A percentile compares a stretch with the other conserved stretches of the same genome.
phyloP scores from a whole-genome alignment of 1,284 basidiomycete species.

The Ganoderma meredithae region DNA sequence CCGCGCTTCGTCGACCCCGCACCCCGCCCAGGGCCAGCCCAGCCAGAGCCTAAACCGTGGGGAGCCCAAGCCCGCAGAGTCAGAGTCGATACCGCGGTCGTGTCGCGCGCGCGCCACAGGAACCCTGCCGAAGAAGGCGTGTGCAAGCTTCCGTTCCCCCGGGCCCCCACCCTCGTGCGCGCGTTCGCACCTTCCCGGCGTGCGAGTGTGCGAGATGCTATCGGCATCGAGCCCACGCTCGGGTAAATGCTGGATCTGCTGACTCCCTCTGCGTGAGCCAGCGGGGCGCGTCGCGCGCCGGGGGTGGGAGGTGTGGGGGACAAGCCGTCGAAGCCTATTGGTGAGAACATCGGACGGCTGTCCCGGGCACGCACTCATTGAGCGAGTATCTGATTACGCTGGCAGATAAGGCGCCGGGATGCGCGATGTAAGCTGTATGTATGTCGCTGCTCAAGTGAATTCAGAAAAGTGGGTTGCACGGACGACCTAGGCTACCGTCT shows the following conservation, averaged over 20 bases:
- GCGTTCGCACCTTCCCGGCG: neutral
- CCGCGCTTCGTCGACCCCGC: slow-evolving; percentile 13
- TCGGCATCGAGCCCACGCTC: slow-evolving; percentile 15
- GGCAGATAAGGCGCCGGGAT: slow-evolving; percentile 2
- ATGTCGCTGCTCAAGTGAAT: neutral
- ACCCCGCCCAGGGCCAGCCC: slow-evolving; percentile 17
- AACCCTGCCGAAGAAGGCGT: slow-evolving; percentile 19
- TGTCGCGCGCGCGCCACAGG: slow-evolving; percentile 24
- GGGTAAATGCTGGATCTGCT: slow-evolving; percentile 21
- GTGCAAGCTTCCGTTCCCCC: slow-evolving; percentile 21
- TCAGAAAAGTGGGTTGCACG: neutral
- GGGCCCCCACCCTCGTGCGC: slow-evolving; percentile 16
- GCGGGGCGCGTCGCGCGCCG: slow-evolving; percentile 6
- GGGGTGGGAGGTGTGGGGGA: too few relatives aligned
- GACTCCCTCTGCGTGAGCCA: slow-evolving; percentile 11
- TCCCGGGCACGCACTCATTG: slow-evolving; percentile 5
- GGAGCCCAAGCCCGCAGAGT: slow-evolving; percentile 4
- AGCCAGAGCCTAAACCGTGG: slow-evolving; percentile 12
- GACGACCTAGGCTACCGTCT: neutral
- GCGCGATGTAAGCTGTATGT: neutral
- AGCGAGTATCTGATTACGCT: slow-evolving; percentile 21
- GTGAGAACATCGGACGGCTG: slow-evolving; percentile 26
- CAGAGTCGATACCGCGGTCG: neutral
- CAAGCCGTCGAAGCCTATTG: slow-evolving; percentile 30
- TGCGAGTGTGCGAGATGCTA: slow-evolving; percentile 15